Evolutionary conservation across 306 rosid genomes (phyloP).

Genomic region (Lupinus albus): DNA sequence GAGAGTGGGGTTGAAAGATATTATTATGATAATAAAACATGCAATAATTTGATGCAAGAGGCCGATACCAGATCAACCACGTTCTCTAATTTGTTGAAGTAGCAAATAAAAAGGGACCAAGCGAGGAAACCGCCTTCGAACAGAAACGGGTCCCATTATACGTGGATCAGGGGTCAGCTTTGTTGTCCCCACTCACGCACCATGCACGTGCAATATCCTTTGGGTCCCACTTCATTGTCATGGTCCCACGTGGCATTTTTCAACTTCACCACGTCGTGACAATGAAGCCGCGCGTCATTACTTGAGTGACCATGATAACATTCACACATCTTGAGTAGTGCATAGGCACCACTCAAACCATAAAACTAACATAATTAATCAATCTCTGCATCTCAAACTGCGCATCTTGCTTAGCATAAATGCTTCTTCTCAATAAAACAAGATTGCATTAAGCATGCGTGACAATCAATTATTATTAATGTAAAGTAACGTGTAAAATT

Average conservation of each 20-base stretch:
- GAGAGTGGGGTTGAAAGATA: too few species aligned
- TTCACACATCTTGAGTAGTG: background rate
- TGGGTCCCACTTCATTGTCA: conserved; percentile 1
- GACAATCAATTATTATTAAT: too few species aligned
- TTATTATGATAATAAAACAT: too few species aligned
- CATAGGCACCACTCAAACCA: background rate
- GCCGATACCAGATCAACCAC: conserved; percentile 32
- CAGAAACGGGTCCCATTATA: conserved; percentile 48
- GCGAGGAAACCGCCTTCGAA: conserved; percentile 35
- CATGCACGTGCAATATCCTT: conserved; percentile 47
- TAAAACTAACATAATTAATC: background rate
- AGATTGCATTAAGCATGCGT: too few species aligned
- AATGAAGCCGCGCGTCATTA: conserved; percentile 19
- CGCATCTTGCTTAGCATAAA: background rate
- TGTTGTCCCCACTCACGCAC: conserved; percentile 39
- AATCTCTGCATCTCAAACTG: conserved; percentile 1
- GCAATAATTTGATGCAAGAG: too few species aligned
- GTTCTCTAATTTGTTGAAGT: conserved; percentile 15
- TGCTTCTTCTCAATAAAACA: background rate
- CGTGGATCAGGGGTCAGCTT: conserved; percentile 46
- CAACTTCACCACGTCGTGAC: conserved; percentile 33
- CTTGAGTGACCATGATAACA: conserved; percentile 12
- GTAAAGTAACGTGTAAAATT: background rate
- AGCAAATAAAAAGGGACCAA: conserved; percentile 39
- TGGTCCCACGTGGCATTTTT: conserved; percentile 35